Evolutionary conservation across 2,329 filamentous ascomycete genomes (phyloP).

Genomic region (Bipolaris zeicola): DNA sequence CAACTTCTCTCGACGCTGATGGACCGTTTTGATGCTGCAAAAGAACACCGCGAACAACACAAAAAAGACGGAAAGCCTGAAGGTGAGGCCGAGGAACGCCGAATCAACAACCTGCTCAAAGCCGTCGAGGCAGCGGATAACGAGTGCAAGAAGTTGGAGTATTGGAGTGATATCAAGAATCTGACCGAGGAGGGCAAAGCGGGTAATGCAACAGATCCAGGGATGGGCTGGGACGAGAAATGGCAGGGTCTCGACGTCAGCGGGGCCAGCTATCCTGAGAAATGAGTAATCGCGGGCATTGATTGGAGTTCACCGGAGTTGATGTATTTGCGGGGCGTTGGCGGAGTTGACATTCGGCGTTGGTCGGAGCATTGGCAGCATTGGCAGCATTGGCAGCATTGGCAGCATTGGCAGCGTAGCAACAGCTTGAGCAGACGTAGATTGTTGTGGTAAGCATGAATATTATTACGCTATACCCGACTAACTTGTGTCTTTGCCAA

Average conservation of each 20-base stretch:
- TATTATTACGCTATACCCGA: background rate
- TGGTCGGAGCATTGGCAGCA: constrained; percentile 1
- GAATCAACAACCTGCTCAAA: constrained; percentile 71
- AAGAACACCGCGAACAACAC: constrained; percentile 57
- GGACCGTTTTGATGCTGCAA: constrained; percentile 58
- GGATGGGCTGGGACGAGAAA: constrained; percentile 44
- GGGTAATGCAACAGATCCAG: constrained; percentile 39
- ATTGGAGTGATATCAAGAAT: constrained; percentile 75
- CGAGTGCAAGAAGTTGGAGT: constrained; percentile 80
- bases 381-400: constrained; percentile 5
- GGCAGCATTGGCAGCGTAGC: constrained; percentile 9
- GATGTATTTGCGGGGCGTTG: constrained; percentile 2
- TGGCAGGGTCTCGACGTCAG: constrained; percentile 49
- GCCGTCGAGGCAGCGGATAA: constrained; percentile 78
- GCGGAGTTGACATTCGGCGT: constrained; percentile 9
- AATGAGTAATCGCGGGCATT: constrained; percentile 4
- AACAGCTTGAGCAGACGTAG: background rate
- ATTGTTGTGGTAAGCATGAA: constrained; percentile 11
- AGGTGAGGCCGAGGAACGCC: constrained; percentile 55
- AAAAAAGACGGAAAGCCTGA: constrained; percentile 50
- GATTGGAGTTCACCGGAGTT: constrained; percentile 10
- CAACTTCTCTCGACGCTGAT: constrained; percentile 75
- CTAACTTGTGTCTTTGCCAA: constrained; percentile 10
- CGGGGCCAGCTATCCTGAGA: constrained; percentile 40
- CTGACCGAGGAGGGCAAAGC: constrained; percentile 48